Conservation (phyloP, 2,329 filamentous ascomycete species). For the Phyllosticta citribraziliensis region DNA sequence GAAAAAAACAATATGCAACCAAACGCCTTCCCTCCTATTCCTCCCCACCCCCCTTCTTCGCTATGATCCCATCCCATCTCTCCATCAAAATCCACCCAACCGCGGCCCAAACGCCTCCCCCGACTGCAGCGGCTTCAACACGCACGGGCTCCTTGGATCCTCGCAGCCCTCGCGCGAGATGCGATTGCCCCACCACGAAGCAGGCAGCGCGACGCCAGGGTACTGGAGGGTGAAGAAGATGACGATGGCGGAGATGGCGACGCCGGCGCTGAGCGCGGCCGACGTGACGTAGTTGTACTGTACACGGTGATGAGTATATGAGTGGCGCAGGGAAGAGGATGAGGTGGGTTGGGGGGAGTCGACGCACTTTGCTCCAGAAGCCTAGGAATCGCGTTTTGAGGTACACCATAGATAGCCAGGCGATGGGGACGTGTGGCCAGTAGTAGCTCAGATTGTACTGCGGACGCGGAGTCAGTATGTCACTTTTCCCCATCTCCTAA, state of each 20-base stretch:
- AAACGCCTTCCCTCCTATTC: no score
- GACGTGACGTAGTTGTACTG: constrained; percentile 71
- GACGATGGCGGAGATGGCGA: constrained; percentile 56
- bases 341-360: constrained; percentile 44
- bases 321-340: constrained; percentile 44
- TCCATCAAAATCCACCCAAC: constrained; percentile 25
- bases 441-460: constrained; percentile 42
- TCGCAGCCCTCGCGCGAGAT: constrained; percentile 33
- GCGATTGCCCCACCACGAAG: constrained; percentile 53
- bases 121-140: constrained; percentile 23
- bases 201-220: constrained; percentile 41
- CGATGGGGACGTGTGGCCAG: constrained; percentile 38
- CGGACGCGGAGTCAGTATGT: neutral
- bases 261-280: constrained; percentile 59
- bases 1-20: neutral
- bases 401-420: constrained; percentile 46
- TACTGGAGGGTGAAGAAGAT: constrained; percentile 61
- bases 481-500: neutral
- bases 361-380: constrained; percentile 41
- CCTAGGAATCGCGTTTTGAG: constrained; percentile 35
- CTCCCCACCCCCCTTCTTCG: no score
- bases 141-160: constrained; percentile 33
- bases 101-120: constrained; percentile 25
- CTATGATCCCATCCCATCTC: no score
- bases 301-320: constrained; percentile 39